A percentile compares a stretch with the other conserved stretches of the same genome.
Conservation (phyloP, 192 early-diverging fungal genomes). For the Entomortierella lignicola region DNA sequence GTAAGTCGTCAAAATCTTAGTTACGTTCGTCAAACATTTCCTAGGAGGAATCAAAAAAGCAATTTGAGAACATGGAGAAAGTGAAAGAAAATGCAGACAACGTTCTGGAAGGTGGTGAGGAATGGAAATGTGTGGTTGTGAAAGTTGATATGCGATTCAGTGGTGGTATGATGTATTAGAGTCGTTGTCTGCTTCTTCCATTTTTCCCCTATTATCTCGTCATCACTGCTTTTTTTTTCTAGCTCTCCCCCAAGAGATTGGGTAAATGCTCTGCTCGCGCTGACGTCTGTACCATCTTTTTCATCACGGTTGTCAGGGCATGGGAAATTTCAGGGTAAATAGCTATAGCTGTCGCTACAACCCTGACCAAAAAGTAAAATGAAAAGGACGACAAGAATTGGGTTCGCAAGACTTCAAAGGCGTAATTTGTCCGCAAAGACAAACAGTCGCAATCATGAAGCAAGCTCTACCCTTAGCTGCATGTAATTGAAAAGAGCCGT, state of each 20-base stretch:
- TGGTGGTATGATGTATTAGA: neutral
- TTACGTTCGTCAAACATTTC: constrained; percentile 55
- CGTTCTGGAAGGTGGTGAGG: neutral
- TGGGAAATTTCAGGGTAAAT: no score
- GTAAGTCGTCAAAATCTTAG: constrained; percentile 58
- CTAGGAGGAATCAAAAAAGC: constrained; percentile 56
- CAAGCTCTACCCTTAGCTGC: neutral
- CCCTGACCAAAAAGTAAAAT: neutral
- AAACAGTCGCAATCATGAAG: neutral
- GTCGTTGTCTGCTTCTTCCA: constrained; percentile 10
- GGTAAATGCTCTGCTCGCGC: constrained; percentile 49
- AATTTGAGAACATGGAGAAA: constrained; percentile 35
- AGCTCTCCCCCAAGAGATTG: constrained; percentile 35
- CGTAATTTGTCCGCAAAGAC: no score
- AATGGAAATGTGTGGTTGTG: neutral
- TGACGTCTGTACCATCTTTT: constrained; percentile 55
- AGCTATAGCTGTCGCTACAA: neutral
- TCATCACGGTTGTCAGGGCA: constrained; percentile 46
- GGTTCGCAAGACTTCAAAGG: neutral
- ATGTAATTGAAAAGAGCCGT: constrained; percentile 21
- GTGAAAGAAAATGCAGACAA: constrained; percentile 16
- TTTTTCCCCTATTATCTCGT: constrained; percentile 27
- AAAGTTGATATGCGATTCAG: neutral
- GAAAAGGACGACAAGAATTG: neutral
- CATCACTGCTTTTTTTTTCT: constrained; percentile 54